Percentiles rank a stretch among this genome's conserved stretches.
These are phyloP conservation scores for Calonectria crousiana DNA, from an alignment of 2,329 filamentous ascomycete genomes.

Conservation along the genomic window DNA sequence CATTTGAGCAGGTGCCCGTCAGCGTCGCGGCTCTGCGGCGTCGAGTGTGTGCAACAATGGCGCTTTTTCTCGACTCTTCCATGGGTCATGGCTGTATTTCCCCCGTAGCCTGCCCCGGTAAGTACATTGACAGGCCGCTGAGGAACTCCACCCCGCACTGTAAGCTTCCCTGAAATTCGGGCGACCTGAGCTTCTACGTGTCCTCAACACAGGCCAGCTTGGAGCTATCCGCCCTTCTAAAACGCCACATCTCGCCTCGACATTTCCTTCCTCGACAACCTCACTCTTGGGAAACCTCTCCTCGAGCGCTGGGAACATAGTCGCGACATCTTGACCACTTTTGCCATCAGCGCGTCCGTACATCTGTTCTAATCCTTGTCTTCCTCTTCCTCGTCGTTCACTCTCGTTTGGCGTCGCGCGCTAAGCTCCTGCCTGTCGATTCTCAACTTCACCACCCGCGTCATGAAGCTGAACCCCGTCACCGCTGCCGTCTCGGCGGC, in stretches of 20 bases:
- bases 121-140: constrained; percentile 28
- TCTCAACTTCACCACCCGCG: constrained; percentile 65
- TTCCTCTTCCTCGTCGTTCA: constrained; percentile 17
- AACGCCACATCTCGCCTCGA: constrained; percentile 41
- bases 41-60: constrained; percentile 16
- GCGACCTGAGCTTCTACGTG: constrained; percentile 49
- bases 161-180: constrained; percentile 44
- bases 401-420: constrained; percentile 34
- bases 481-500: constrained; percentile 82
- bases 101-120: constrained; percentile 26
- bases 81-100: constrained; percentile 26
- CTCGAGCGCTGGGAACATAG: constrained; percentile 46
- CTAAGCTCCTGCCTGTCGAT: constrained; percentile 33
- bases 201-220: constrained; percentile 46
- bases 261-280: constrained; percentile 37
- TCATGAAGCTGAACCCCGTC: constrained; percentile 87
- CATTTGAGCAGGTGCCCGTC: constrained; percentile 25
- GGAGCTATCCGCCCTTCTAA: constrained; percentile 44
- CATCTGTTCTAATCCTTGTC: constrained; percentile 20
- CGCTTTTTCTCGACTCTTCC: constrained; percentile 39
- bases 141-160: constrained; percentile 35
- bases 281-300: constrained; percentile 45
- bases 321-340: constrained; percentile 15
- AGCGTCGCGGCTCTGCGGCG: constrained; percentile 20
- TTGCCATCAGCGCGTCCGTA: constrained; percentile 15